Conservation (phyloP, 2,329 filamentous ascomycete species). For the Geosmithia morbida region DNA sequence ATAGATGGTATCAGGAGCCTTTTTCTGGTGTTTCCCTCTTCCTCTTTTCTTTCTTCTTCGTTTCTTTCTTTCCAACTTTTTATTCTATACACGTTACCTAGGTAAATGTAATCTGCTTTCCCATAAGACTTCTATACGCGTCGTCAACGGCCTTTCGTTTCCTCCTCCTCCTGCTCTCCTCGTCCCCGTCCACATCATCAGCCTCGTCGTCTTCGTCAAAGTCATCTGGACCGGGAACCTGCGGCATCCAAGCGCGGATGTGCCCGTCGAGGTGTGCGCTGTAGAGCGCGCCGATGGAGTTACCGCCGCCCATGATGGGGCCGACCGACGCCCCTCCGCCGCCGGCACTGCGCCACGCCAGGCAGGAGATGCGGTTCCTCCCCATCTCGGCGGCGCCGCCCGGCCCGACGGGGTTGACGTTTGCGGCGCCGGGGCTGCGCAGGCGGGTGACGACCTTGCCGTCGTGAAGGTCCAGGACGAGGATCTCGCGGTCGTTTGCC, state of each 20-base stretch:
- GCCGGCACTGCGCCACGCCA: constrained; percentile 56
- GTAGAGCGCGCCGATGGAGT: constrained; percentile 46
- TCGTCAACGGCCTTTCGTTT: constrained; percentile 66
- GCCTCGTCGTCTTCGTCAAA: constrained; percentile 33
- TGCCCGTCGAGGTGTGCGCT: constrained; percentile 75
- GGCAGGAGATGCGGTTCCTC: constrained; percentile 54
- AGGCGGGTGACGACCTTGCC: constrained; percentile 60
- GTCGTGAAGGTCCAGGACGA: constrained; percentile 66
- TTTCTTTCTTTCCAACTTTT: not conserved
- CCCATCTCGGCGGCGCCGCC: constrained; percentile 36
- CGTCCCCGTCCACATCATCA: constrained; percentile 25
- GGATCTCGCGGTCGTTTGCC: constrained; percentile 68
- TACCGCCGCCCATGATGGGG: constrained; percentile 43
- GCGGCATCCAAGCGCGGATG: constrained; percentile 65
- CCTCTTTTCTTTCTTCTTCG: too few species aligned
- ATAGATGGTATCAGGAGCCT: not conserved
- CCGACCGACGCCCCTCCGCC: constrained; percentile 44
- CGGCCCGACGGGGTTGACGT: constrained; percentile 13
- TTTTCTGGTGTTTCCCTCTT: too few species aligned
- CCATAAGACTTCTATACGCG: constrained; percentile 65
- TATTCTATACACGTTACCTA: constrained; percentile 5
- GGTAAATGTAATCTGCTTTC: constrained; percentile 52
- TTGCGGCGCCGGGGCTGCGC: constrained; percentile 43
- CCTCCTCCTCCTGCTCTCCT: constrained; percentile 44
- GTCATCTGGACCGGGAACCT: constrained; percentile 33